These are phyloP conservation scores for Nakataea oryzae DNA, from an alignment of 2,329 filamentous ascomycete genomes.

Conservation along the genomic window DNA sequence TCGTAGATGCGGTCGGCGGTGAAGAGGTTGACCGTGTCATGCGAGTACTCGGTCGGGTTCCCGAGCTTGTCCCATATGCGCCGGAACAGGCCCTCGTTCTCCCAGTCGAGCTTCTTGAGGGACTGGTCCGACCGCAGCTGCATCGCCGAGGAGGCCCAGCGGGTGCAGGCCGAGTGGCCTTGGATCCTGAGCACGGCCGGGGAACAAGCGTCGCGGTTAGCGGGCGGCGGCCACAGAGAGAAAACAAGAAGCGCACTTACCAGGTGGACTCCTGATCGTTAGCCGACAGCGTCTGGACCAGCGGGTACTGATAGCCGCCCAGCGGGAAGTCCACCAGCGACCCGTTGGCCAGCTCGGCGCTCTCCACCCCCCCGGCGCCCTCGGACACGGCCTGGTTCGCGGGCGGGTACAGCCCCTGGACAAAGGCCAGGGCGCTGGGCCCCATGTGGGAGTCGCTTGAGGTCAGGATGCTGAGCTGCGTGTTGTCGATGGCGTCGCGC, in stretches of 20 bases:
- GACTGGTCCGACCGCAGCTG: conserved; percentile 13
- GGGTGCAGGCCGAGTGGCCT: conserved; percentile 25
- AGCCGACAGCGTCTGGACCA: conserved; percentile 42
- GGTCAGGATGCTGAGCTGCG: conserved; percentile 30
- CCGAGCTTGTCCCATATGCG: neutral
- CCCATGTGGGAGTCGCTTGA: conserved; percentile 39
- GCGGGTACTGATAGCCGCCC: conserved; percentile 71
- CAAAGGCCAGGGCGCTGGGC: conserved; percentile 63
- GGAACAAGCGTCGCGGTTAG: neutral
- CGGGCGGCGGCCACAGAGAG: neutral
- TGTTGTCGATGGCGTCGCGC: conserved; percentile 34
- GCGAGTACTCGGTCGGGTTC: neutral
- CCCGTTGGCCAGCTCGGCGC: conserved; percentile 23
- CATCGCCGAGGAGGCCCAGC: conserved; percentile 18
- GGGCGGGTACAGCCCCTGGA: conserved; percentile 79
- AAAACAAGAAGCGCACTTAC: conserved; percentile 22
- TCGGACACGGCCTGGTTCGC: conserved; percentile 28
- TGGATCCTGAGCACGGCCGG: conserved; percentile 19
- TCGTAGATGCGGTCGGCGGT: conserved; percentile 46
- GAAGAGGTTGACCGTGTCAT: conserved; percentile 25
- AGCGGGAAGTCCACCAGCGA: conserved; percentile 54
- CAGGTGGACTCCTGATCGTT: conserved; percentile 32
- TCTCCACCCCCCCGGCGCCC: conserved; percentile 21
- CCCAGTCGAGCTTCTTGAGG: conserved; percentile 3
- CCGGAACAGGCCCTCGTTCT: neutral